Evolutionary conservation across 179 eudicot species (phyloP).

Genomic region (Heliamphora pulchella): DNA sequence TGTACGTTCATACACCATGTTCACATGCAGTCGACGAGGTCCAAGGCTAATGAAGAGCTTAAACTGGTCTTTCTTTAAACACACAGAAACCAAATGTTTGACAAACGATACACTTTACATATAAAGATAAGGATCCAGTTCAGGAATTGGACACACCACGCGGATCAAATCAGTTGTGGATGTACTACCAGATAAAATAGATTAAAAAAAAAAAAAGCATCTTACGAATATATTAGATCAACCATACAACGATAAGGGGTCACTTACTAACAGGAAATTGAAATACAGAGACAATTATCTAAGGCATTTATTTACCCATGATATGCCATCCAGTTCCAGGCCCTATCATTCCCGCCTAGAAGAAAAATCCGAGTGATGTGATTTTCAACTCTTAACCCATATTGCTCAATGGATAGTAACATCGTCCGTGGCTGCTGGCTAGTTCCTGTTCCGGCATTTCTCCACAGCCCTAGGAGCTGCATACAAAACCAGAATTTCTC

Average conservation of each 20-base stretch:
- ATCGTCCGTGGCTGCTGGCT: not conserved
- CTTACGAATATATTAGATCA: not conserved
- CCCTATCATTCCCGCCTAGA: not conserved
- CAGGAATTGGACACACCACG: not conserved
- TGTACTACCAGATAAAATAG: not conserved
- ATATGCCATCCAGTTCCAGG: conserved; percentile 9
- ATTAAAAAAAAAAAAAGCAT: not conserved
- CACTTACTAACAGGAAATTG: not conserved
- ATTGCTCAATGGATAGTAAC: conserved; percentile 8
- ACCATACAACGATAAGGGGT: not conserved
- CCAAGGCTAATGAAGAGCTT: not conserved
- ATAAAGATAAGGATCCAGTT: not conserved
- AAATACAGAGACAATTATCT: not conserved
- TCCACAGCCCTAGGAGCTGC: conserved; percentile 20
- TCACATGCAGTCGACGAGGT: not conserved
- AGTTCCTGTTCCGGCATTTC: conserved; percentile 8
- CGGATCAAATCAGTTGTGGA: not conserved
- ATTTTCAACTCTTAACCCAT: not conserved
- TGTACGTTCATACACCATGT: not conserved
- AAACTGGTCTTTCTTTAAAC: not conserved
- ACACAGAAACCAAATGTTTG: too few species aligned
- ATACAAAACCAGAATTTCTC: not conserved
- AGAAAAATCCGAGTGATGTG: not conserved
- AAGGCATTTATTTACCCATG: conserved; percentile 6
- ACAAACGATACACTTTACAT: conserved; percentile 1